A percentile compares a stretch with the other conserved stretches of the same genome.
These are phyloP conservation scores for Botryotinia calthae DNA, from an alignment of 2,329 filamentous ascomycete species.

Conservation along the genomic window DNA sequence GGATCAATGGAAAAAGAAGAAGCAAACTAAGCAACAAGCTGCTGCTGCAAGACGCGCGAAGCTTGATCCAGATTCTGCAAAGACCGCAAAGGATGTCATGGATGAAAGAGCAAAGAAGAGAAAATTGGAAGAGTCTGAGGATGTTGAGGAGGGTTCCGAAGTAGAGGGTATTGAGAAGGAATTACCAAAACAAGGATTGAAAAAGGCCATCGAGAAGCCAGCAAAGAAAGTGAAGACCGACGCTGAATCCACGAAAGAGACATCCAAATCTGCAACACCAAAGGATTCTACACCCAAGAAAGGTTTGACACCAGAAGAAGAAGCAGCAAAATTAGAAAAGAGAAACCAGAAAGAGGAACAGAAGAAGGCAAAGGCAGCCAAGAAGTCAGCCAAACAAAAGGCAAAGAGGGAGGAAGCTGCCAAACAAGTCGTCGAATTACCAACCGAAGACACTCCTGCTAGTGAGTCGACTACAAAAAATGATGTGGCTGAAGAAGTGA, in stretches of 20 bases:
- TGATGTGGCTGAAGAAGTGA: slow-evolving; percentile 8
- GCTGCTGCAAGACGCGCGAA: slow-evolving; percentile 81
- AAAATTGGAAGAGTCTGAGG: slow-evolving; percentile 66
- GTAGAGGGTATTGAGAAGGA: slow-evolving; percentile 55
- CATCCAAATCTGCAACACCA: slow-evolving; percentile 39
- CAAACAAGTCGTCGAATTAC: slow-evolving; percentile 12
- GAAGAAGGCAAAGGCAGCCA: slow-evolving; percentile 41
- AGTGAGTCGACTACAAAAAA: slow-evolving; percentile 26
- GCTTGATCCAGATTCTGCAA: slow-evolving; percentile 84
- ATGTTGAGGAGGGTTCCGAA: slow-evolving; percentile 37
- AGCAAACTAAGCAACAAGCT: slow-evolving; percentile 90
- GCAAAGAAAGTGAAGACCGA: slow-evolving; percentile 54
- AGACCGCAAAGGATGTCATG: slow-evolving; percentile 90
- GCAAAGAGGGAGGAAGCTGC: slow-evolving; percentile 28
- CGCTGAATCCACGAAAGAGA: not conserved
- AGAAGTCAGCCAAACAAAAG: slow-evolving; percentile 47
- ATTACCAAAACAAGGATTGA: slow-evolving; percentile 63
- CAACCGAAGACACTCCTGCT: slow-evolving; percentile 30
- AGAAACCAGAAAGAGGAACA: slow-evolving; percentile 36
- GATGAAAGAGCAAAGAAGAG: slow-evolving; percentile 81
- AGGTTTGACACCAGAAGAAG: slow-evolving; percentile 5
- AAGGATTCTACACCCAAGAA: slow-evolving; percentile 38
- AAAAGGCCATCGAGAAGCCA: slow-evolving; percentile 43
- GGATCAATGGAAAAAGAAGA: slow-evolving; percentile 94
- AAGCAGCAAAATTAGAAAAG: slow-evolving; percentile 20